Percentiles rank a stretch among this genome's conserved stretches.
Evolutionary conservation across 306 rosid species (phyloP).

Genomic region (Mucuna pruriens): DNA sequence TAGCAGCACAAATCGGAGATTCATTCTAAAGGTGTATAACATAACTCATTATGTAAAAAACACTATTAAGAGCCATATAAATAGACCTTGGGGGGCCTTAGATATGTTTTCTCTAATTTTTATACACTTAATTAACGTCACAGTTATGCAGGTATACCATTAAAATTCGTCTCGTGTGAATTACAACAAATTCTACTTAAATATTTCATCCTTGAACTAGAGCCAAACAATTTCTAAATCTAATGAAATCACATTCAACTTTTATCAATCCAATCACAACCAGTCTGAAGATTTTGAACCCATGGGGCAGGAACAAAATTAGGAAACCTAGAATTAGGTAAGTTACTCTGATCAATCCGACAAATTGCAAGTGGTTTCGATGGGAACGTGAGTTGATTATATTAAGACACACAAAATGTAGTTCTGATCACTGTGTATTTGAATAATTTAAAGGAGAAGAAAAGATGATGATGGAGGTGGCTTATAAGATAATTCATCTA

Average conservation of each 20-base stretch:
- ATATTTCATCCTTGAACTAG: no score
- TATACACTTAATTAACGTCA: no score
- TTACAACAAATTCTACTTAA: no score
- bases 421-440: neutral
- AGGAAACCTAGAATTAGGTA: neutral
- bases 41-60: no score
- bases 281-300: neutral
- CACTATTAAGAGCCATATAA: no score
- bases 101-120: no score
- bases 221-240: neutral
- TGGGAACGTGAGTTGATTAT: neutral
- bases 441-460: neutral
- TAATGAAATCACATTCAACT: neutral
- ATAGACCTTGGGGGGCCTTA: no score
- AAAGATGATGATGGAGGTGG: neutral
- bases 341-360: neutral
- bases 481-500: neutral
- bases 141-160: no score
- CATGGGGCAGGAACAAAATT: neutral
- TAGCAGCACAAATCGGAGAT: no score
- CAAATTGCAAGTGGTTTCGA: neutral
- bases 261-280: neutral
- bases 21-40: no score
- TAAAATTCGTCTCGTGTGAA: no score
- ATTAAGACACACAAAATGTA: neutral